Evolutionary conservation across 352 stramenopile species (phyloP).

Genomic region (Phytophthora quininea): DNA sequence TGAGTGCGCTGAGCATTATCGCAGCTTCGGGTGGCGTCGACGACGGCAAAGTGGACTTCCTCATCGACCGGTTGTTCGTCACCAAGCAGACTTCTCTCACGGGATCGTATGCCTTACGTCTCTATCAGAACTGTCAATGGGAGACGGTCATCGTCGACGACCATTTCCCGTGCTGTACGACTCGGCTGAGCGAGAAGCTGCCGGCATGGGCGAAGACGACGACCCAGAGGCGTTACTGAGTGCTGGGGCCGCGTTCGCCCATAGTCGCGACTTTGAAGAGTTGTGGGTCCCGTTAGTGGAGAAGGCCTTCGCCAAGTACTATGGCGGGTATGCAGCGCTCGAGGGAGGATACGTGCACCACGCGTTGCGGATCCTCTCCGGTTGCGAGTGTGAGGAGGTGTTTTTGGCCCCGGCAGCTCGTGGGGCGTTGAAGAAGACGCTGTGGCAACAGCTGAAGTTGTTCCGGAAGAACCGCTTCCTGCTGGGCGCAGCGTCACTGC

Average conservation of each 20-base stretch:
- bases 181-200: slow-evolving; percentile 23
- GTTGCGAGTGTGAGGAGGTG: slow-evolving; percentile 89
- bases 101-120: slow-evolving; percentile 89
- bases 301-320: slow-evolving; percentile 94
- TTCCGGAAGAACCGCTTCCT: slow-evolving; percentile 91
- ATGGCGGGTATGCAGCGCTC: slow-evolving; percentile 86
- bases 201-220: slow-evolving; percentile 12
- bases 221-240: slow-evolving; percentile 36
- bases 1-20: slow-evolving; percentile 92
- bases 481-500: slow-evolving; percentile 89
- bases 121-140: slow-evolving; percentile 94
- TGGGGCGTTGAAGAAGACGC: slow-evolving; percentile 85
- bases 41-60: slow-evolving; percentile 86
- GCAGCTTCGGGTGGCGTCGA: slow-evolving; percentile 88
- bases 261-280: slow-evolving; percentile 89
- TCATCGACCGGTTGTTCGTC: slow-evolving; percentile 92
- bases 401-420: slow-evolving; percentile 82
- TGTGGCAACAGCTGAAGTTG: slow-evolving; percentile 91
- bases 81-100: slow-evolving; percentile 91
- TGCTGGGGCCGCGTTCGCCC: slow-evolving; percentile 85
- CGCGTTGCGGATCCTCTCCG: slow-evolving; percentile 87
- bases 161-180: slow-evolving; percentile 84
- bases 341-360: slow-evolving; percentile 92
- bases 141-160: slow-evolving; percentile 94
- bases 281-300: slow-evolving; percentile 94